phyloP scores from a whole-genome alignment of 2,329 filamentous ascomycete genomes.

The Penicillium polonicum region DNA sequence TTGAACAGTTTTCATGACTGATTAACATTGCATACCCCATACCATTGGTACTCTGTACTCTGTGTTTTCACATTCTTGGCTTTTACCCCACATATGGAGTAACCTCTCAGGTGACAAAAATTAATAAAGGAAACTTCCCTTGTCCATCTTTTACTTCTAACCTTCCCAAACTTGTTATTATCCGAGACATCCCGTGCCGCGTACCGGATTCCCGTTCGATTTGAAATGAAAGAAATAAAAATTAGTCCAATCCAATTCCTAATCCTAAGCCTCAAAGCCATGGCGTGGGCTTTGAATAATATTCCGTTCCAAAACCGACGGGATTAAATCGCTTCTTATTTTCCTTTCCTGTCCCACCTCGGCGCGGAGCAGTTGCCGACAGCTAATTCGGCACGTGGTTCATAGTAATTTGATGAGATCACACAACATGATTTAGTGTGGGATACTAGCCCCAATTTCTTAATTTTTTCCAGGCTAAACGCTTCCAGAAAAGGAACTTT shows the following conservation, averaged over 20 bases:
- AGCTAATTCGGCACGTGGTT: background rate
- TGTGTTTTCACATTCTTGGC: background rate
- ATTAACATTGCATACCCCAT: background rate
- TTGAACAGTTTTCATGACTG: constrained; percentile 8
- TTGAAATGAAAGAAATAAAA: background rate
- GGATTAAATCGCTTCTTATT: background rate
- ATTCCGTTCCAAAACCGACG: background rate
- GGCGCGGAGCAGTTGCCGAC: constrained; percentile 6
- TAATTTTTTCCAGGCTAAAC: background rate
- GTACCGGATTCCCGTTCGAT: background rate
- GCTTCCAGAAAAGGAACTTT: background rate
- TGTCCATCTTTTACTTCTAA: background rate
- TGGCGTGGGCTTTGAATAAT: background rate
- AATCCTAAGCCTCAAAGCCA: background rate
- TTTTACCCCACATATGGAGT: background rate
- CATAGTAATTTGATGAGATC: background rate
- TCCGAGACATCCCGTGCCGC: constrained; percentile 8
- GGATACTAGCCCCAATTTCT: background rate
- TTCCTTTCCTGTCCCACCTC: background rate
- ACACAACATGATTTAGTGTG: background rate
- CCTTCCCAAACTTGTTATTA: background rate
- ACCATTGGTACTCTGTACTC: background rate
- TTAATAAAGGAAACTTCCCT: constrained; percentile 11
- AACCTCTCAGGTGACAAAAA: constrained; percentile 2
- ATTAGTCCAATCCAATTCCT: background rate